A percentile compares a stretch with the other conserved stretches of the same genome.
Evolutionary conservation across 2,329 filamentous ascomycete species (phyloP).

Genomic region (Polychaeton citri): DNA sequence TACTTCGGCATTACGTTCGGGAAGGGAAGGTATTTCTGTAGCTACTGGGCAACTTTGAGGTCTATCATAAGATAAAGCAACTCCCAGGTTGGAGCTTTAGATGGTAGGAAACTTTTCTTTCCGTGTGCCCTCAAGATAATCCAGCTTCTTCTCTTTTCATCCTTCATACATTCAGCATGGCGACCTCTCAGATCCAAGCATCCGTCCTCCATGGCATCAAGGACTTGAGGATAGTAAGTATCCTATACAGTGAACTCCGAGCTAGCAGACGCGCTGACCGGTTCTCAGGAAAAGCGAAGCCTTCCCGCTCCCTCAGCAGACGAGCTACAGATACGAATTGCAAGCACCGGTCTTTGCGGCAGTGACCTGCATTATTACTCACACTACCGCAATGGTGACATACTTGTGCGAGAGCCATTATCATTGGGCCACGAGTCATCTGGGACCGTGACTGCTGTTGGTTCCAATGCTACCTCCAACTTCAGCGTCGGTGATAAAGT

Average conservation of each 20-base stretch:
- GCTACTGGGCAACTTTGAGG: too few relatives aligned
- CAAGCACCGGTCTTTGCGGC: conserved; percentile 56
- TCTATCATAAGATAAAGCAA: too few relatives aligned
- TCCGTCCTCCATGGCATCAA: conserved; percentile 49
- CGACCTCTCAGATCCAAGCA: conserved; percentile 26
- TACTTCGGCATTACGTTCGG: too few relatives aligned
- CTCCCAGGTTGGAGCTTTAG: too few relatives aligned
- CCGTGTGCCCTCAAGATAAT: too few relatives aligned
- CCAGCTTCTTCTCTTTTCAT: too few relatives aligned
- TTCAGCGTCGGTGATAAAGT: conserved; percentile 68
- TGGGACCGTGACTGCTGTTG: conserved; percentile 62
- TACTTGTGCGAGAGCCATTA: conserved; percentile 68
- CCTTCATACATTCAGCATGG: too few relatives aligned
- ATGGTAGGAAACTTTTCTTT: too few relatives aligned
- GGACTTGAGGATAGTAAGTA: conserved; percentile 44
- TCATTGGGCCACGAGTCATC: conserved; percentile 68
- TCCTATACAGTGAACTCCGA: too few relatives aligned
- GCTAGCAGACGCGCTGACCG: too few relatives aligned
- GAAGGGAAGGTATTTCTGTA: too few relatives aligned
- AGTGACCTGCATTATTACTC: conserved; percentile 74
- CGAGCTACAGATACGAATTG: conserved; percentile 52
- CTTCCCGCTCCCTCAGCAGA: conserved; percentile 32
- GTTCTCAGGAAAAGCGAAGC: conserved; percentile 38
- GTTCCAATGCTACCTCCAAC: conserved; percentile 31
- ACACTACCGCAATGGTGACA: conserved; percentile 77